These are phyloP conservation scores for Coemansia sp. DNA, from an alignment of 192 early-diverging fungal species.

Conservation along the genomic window DNA sequence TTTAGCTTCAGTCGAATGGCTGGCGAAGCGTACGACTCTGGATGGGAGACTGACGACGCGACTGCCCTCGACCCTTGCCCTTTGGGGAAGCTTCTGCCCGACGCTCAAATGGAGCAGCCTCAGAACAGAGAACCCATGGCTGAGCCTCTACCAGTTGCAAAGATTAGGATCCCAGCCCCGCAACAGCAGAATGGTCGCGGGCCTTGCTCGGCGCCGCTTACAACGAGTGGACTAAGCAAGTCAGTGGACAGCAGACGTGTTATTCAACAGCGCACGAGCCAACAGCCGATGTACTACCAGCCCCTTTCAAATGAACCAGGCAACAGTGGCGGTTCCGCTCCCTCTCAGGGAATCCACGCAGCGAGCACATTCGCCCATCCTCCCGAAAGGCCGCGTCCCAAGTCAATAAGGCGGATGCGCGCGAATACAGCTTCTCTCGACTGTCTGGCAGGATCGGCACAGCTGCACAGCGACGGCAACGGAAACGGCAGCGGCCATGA, in stretches of 20 bases:
- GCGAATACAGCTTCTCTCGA: conserved; percentile 51
- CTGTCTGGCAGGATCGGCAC: conserved; percentile 21
- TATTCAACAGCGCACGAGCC: conserved; percentile 1
- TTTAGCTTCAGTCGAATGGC: background rate
- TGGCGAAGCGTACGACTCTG: conserved; percentile 30
- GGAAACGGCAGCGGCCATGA: background rate
- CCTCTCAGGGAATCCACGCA: background rate
- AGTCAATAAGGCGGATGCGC: conserved; percentile 42
- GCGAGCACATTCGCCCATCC: conserved; percentile 1
- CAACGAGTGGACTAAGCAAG: background rate
- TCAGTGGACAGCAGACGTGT: background rate
- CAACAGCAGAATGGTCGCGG: conserved; percentile 3
- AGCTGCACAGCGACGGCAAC: background rate
- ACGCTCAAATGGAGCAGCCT: background rate
- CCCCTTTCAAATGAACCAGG: conserved; percentile 16
- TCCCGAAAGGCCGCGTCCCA: conserved; percentile 14
- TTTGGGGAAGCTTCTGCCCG: background rate
- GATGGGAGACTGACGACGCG: conserved; percentile 53
- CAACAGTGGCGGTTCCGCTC: background rate
- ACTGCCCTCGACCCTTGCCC: conserved; percentile 3
- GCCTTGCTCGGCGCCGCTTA: conserved; percentile 40
- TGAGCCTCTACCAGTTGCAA: conserved; percentile 6
- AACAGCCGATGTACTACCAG: conserved; percentile 38
- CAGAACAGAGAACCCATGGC: background rate
- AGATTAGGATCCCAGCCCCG: conserved; percentile 33